Conservation (phyloP, 768 basidiomycete species). For the Lentinula raphanica region DNA sequence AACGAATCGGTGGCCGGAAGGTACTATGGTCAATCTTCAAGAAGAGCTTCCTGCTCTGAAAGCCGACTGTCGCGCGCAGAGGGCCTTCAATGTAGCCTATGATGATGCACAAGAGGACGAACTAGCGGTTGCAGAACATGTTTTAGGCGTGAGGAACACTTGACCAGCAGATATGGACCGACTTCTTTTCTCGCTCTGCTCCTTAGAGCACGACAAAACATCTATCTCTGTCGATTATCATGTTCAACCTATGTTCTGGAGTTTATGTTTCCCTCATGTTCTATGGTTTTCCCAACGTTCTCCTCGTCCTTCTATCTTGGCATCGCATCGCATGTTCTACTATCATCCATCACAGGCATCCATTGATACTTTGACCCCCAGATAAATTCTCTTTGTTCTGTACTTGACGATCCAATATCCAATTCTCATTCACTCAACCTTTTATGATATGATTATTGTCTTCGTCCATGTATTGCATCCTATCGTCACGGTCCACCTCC, state of each 20-base stretch:
- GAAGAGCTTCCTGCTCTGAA: slow-evolving; percentile 59
- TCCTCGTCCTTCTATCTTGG: not conserved
- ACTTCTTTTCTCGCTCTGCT: not conserved
- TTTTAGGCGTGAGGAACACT: not conserved
- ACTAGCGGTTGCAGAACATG: not conserved
- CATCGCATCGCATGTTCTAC: slow-evolving; percentile 2
- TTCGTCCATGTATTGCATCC: not conserved
- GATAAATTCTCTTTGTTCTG: not conserved
- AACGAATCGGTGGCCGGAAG: slow-evolving; percentile 65
- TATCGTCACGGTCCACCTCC: not conserved
- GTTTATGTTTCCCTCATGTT: not conserved
- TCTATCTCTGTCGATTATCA: not conserved
- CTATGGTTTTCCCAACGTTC: not conserved
- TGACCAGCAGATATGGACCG: not conserved
- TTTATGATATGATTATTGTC: slow-evolving; percentile 5
- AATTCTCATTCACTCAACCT: not conserved
- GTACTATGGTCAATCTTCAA: slow-evolving; percentile 49
- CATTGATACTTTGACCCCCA: not conserved
- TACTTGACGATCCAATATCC: not conserved
- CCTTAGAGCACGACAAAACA: not conserved
- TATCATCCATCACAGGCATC: slow-evolving; percentile 1
- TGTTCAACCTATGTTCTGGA: not conserved
- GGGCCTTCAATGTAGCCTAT: slow-evolving; percentile 14
- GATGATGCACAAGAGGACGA: slow-evolving; percentile 13
- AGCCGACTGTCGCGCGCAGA: slow-evolving; percentile 42